Evolutionary conservation across 139 green algal species (phyloP).

Genomic region (Desmodesmus armatus): DNA sequence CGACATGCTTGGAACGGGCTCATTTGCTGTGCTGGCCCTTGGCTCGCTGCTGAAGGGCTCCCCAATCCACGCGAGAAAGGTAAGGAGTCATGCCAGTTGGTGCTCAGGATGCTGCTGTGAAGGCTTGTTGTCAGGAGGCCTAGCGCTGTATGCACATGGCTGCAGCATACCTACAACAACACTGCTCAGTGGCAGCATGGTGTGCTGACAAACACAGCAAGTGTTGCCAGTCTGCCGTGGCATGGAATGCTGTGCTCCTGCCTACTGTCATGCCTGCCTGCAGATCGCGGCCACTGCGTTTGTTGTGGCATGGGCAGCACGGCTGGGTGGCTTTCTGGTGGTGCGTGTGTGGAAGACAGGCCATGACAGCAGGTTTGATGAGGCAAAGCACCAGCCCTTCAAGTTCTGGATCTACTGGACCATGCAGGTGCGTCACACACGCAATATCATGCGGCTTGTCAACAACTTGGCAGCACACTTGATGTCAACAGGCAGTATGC

Average conservation of each 20-base stretch:
- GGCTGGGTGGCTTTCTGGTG: conserved; percentile 84
- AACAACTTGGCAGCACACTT: no score
- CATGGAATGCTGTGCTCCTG: no score
- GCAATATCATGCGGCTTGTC: neutral
- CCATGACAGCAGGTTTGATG: conserved; percentile 85
- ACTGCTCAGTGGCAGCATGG: no score
- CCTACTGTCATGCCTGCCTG: no score
- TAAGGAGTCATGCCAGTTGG: neutral
- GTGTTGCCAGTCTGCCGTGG: no score
- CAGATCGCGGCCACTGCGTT: conserved; percentile 57
- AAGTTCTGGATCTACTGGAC: conserved; percentile 76
- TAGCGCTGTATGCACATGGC: no score
- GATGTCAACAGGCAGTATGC: no score
- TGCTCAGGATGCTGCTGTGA: neutral
- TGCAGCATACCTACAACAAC: no score
- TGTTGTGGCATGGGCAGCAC: conserved; percentile 77
- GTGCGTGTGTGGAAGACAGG: conserved; percentile 73
- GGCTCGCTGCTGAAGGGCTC: conserved; percentile 48
- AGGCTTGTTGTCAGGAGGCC: no score
- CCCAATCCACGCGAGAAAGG: conserved; percentile 52
- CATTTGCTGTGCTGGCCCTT: conserved; percentile 65
- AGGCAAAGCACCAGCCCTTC: conserved; percentile 74
- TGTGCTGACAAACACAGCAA: neutral
- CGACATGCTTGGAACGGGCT: conserved; percentile 70
- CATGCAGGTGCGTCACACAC: conserved; percentile 73